Base-by-base conservation (phyloP, 2,329 filamentous ascomycete species). In the Penicillium sp. region DNA sequence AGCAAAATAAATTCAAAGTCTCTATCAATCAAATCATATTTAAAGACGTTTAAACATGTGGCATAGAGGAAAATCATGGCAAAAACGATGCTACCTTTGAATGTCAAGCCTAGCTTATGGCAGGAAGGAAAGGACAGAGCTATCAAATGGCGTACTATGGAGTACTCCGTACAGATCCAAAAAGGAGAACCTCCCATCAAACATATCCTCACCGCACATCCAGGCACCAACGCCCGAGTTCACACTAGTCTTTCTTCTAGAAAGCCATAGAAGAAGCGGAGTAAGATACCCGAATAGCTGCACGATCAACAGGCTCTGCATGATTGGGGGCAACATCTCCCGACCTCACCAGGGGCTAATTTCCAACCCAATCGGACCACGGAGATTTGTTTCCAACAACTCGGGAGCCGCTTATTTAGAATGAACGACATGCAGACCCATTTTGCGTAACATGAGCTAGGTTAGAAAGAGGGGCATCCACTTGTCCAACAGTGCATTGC, bases 231-330 rank as follows among this genome's bases (percentile, higher is more conserved):
- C 11, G 18, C 47, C 16, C 4, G 11, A 52, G 14, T 14, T 1
- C 16, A 35, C n/a, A 9, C 7, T 26, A 35, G 36, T 34, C 32
- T n/a, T 10, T 16, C 16, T 52, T 52, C 50, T 10, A 47, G 50
- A 52, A 52, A 35, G 23, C n/a, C 14, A 41, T 47, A 27, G 50
- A 52, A 52, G 26, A 42, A 47, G 35, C 50, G 50, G 43, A 34
- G 50, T 27, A 41, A 14, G 35, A 27, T 27, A 29, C 43, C 9
- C 36, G 29, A 47, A 34, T 47, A 47, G 43, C 40, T 34, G 19
- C 13, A 47, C 14, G 30, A 26, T 16, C 18, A 19, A 29, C 35
- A 47, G 29, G 11, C 27, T 47, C 14, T 35, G 19, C 35, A 41
- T 38, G n/a, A 5, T 38, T 38, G 9, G 45, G 45, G 51, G 51